Percentiles rank a stretch among this genome's conserved stretches.
Conservation (phyloP, 1,284 basidiomycete genomes). For the Leucoagaricus sp. region DNA sequence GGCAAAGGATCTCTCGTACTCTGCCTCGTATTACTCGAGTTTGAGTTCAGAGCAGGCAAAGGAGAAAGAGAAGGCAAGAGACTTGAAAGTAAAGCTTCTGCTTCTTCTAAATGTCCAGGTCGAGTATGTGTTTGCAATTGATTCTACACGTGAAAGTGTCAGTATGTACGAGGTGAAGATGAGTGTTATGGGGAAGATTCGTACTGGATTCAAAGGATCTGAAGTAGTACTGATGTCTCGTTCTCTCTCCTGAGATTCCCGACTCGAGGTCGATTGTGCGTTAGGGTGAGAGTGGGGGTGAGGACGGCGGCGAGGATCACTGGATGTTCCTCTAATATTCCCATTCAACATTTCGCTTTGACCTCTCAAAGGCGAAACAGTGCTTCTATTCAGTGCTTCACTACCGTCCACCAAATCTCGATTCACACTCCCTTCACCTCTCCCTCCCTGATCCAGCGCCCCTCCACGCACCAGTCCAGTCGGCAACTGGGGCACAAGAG, state of each 20-base stretch:
- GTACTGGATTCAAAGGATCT: background rate
- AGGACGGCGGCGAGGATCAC: too few relatives aligned
- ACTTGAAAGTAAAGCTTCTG: background rate
- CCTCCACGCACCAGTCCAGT: too few relatives aligned
- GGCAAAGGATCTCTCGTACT: slow-evolving; percentile 12
- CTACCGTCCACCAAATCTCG: background rate
- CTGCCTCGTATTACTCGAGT: background rate
- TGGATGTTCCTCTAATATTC: too few relatives aligned
- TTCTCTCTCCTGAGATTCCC: too few relatives aligned
- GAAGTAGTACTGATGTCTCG: background rate
- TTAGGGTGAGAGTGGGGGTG: too few relatives aligned
- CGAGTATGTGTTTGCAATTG: background rate
- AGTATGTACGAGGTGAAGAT: background rate
- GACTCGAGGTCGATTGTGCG: too few relatives aligned
- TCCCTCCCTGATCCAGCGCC: background rate
- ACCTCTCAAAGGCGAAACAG: too few relatives aligned
- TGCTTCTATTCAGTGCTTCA: too few relatives aligned
- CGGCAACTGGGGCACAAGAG: background rate
- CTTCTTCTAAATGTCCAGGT: slow-evolving; percentile 1
- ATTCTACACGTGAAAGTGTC: background rate
- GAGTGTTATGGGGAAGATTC: background rate
- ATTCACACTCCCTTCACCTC: background rate
- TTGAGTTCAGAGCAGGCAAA: background rate
- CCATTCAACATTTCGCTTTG: too few relatives aligned
- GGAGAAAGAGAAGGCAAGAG: background rate